Percentiles rank a stretch among this genome's conserved stretches.
These are phyloP conservation scores for Suhomyces bokatorum DNA, from an alignment of 1,139 yeast genomes.

Conservation along the genomic window DNA sequence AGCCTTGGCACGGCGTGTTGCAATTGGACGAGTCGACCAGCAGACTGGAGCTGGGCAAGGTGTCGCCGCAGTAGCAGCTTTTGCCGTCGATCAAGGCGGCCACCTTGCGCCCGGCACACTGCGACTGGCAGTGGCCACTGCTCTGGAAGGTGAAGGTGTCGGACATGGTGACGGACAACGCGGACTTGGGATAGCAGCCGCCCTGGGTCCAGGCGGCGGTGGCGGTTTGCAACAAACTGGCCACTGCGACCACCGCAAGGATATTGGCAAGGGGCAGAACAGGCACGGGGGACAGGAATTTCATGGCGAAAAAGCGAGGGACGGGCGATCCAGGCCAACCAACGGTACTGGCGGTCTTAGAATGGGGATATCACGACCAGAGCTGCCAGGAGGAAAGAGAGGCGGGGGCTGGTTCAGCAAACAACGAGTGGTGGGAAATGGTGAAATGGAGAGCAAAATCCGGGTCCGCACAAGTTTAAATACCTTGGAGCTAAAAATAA, in stretches of 20 bases:
- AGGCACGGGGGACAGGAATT: neutral
- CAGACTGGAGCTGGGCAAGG: conserved; percentile 35
- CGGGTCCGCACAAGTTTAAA: conserved; percentile 5
- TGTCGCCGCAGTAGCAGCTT: conserved; percentile 62
- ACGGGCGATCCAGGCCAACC: conserved; percentile 4
- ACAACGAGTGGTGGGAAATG: neutral
- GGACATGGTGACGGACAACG: conserved; percentile 24
- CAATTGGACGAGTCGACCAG: conserved; percentile 41
- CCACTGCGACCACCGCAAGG: conserved; percentile 1
- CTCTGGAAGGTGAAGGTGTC: conserved; percentile 50
- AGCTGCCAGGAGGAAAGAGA: neutral
- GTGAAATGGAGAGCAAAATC: neutral
- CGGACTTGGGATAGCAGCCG: conserved; percentile 38
- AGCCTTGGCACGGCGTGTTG: conserved; percentile 55
- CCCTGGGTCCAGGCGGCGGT: conserved; percentile 24
- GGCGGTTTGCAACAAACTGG: conserved; percentile 8
- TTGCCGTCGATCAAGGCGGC: conserved; percentile 57
- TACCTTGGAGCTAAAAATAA: conserved; percentile 11
- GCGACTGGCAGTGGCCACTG: conserved; percentile 48
- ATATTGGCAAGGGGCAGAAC: neutral
- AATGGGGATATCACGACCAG: neutral
- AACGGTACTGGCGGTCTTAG: conserved; percentile 2
- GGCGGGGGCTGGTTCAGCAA: neutral
- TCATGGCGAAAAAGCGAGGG: conserved; percentile 3
- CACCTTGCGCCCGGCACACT: conserved; percentile 47